Evolutionary conservation across 176 grass and related monocot genomes (phyloP).

Genomic region (Pontederia crassipes): DNA sequence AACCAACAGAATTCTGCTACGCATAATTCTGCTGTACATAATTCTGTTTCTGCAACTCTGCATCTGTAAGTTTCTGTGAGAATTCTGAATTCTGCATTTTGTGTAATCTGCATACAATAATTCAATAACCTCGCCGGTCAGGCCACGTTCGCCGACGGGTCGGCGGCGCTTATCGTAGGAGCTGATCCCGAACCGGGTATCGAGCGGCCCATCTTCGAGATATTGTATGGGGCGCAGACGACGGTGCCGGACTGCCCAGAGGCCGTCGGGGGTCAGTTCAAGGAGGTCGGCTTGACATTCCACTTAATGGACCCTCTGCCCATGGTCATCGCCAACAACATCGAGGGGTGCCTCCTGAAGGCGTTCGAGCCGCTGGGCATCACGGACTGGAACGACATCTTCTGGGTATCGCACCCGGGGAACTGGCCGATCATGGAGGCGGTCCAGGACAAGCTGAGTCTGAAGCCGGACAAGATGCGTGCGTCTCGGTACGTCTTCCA

Average conservation of each 20-base stretch:
- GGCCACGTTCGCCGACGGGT: neutral
- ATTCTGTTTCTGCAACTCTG: too few species aligned
- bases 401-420: neutral
- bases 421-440: constrained; percentile 7
- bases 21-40: too few species aligned
- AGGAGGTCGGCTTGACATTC: constrained; percentile 1
- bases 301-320: neutral
- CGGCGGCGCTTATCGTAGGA: neutral
- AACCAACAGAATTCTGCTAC: too few species aligned
- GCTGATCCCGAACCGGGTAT: neutral
- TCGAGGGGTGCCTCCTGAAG: neutral
- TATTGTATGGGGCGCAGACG: neutral
- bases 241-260: neutral
- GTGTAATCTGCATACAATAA: too few species aligned
- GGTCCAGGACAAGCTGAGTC: neutral
- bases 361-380: neutral
- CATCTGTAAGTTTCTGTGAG: too few species aligned
- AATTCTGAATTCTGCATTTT: too few species aligned
- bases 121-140: neutral
- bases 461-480: neutral
- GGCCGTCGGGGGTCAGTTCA: neutral
- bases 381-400: constrained; percentile 4
- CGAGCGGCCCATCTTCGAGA: constrained; percentile 1
- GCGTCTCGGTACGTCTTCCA: neutral
- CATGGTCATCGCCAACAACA: constrained; percentile 1